A percentile compares a stretch with the other conserved stretches of the same genome.
Conservation (phyloP, 1,284 basidiomycete genomes). For the Inonotus hispidus region DNA sequence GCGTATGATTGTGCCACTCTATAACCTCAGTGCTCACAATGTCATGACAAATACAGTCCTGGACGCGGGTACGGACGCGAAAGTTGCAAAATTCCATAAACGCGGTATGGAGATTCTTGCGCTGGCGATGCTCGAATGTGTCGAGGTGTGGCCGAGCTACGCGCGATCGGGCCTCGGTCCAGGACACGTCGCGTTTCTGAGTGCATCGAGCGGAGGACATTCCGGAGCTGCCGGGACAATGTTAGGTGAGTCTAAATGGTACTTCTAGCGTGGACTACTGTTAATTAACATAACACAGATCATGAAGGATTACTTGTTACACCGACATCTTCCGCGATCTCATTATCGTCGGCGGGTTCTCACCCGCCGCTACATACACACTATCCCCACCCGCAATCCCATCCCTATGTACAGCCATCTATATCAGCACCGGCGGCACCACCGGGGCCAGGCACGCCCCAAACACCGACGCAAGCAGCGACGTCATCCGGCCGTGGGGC, state of each 20-base stretch:
- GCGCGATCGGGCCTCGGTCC: not conserved
- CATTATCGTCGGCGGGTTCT: conserved; percentile 31
- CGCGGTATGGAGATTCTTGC: conserved; percentile 80
- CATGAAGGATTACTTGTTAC: conserved; percentile 21
- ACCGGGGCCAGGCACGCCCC: not conserved
- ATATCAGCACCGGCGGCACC: conserved; percentile 12
- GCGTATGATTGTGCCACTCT: conserved; percentile 85
- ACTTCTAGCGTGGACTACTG: too few relatives aligned
- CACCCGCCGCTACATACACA: conserved; percentile 14
- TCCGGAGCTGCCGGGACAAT: not conserved
- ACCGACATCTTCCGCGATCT: conserved; percentile 37
- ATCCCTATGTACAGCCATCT: not conserved
- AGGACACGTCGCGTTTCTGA: conserved; percentile 13
- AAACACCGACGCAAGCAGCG: conserved; percentile 23
- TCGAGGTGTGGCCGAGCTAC: conserved; percentile 62
- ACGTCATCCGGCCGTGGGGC: conserved; percentile 21
- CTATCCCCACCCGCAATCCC: not conserved
- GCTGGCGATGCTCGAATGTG: conserved; percentile 72
- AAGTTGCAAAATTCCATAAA: conserved; percentile 86
- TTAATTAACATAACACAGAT: not conserved
- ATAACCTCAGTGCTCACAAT: conserved; percentile 90
- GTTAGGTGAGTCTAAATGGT: not conserved
- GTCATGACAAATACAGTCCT: conserved; percentile 89
- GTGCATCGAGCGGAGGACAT: conserved; percentile 19
- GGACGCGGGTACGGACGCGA: conserved; percentile 92